phyloP scores from a whole-genome alignment of 2,329 filamentous ascomycete species.

The Beauveria scarabaeidicola region DNA sequence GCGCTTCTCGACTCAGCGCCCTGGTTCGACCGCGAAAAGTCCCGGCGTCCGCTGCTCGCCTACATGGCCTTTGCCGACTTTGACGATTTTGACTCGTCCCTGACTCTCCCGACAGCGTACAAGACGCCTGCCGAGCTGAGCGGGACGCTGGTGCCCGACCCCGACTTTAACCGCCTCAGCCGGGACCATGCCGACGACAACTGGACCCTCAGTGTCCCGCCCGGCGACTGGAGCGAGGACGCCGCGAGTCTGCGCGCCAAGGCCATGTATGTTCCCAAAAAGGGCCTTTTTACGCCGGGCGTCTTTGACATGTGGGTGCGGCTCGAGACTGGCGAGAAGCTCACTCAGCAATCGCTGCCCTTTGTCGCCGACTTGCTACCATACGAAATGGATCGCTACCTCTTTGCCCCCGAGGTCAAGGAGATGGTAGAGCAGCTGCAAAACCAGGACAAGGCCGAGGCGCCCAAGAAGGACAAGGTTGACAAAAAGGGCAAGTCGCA shows the following conservation, averaged over 20 bases:
- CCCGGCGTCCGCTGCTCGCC: slow-evolving; percentile 22
- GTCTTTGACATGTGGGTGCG: slow-evolving; percentile 52
- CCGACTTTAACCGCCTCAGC: slow-evolving; percentile 11
- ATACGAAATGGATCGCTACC: slow-evolving; percentile 17
- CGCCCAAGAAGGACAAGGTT: slow-evolving; percentile 12
- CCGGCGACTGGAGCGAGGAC: slow-evolving; percentile 2
- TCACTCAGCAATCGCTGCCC: slow-evolving; percentile 54
- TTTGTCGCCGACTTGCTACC: slow-evolving; percentile 46
- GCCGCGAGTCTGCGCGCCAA: background rate
- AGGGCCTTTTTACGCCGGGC: slow-evolving; percentile 5
- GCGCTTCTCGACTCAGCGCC: slow-evolving; percentile 21
- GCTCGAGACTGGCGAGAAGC: slow-evolving; percentile 46
- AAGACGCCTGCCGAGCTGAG: slow-evolving; percentile 12
- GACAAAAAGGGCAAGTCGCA: background rate
- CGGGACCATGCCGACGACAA: slow-evolving; percentile 11
- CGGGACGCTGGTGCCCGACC: slow-evolving; percentile 14
- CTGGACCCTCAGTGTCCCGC: slow-evolving; percentile 14
- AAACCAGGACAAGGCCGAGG: background rate
- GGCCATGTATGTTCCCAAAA: slow-evolving; percentile 4
- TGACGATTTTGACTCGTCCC: slow-evolving; percentile 18
- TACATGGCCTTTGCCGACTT: slow-evolving; percentile 26
- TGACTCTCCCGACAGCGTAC: slow-evolving; percentile 23
- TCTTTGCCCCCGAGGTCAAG: slow-evolving; percentile 40
- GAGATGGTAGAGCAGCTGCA: background rate
- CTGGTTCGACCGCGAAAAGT: slow-evolving; percentile 20